phyloP scores from a whole-genome alignment of 805 yeast genomes.

The Candida maesae region DNA sequence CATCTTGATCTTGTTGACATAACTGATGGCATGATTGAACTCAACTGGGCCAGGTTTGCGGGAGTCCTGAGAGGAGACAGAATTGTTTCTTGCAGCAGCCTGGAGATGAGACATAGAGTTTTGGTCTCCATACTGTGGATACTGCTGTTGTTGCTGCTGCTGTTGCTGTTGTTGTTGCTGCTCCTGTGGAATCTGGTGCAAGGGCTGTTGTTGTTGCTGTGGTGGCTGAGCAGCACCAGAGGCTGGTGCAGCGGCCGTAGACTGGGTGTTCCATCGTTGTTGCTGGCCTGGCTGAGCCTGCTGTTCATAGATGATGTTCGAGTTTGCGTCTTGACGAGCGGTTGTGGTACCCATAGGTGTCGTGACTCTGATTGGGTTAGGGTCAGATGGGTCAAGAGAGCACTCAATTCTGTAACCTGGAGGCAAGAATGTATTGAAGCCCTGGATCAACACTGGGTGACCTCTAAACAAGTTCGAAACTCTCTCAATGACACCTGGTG shows the following conservation, averaged over 20 bases:
- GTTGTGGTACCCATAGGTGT: slow-evolving; percentile 87
- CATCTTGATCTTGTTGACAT: slow-evolving; percentile 93
- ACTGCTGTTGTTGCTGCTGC: slow-evolving; percentile 14
- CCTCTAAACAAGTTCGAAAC: slow-evolving; percentile 90
- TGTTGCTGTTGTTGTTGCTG: slow-evolving; percentile 20
- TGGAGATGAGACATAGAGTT: slow-evolving; percentile 32
- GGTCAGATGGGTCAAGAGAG: slow-evolving; percentile 82
- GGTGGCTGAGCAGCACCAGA: slow-evolving; percentile 6
- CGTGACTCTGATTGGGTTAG: slow-evolving; percentile 88
- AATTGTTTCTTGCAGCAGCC: slow-evolving; percentile 33
- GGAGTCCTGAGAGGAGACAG: slow-evolving; percentile 6
- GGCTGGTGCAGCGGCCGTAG: background rate
- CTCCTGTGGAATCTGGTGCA: slow-evolving; percentile 7
- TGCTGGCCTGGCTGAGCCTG: slow-evolving; percentile 27
- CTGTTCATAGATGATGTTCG: slow-evolving; percentile 18
- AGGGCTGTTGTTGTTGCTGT: slow-evolving; percentile 17
- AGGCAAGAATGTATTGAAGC: slow-evolving; percentile 95
- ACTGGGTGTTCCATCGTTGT: slow-evolving; percentile 18
- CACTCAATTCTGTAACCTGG: slow-evolving; percentile 95
- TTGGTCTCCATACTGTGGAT: slow-evolving; percentile 16
- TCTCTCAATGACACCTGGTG: slow-evolving; percentile 97
- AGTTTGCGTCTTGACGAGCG: slow-evolving; percentile 27
- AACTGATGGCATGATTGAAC: slow-evolving; percentile 94
- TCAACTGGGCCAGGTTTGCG: slow-evolving; percentile 66
- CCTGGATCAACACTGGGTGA: slow-evolving; percentile 90